Conservation (phyloP, 2,329 filamentous ascomycete genomes). For the Aspergillus sp. region DNA sequence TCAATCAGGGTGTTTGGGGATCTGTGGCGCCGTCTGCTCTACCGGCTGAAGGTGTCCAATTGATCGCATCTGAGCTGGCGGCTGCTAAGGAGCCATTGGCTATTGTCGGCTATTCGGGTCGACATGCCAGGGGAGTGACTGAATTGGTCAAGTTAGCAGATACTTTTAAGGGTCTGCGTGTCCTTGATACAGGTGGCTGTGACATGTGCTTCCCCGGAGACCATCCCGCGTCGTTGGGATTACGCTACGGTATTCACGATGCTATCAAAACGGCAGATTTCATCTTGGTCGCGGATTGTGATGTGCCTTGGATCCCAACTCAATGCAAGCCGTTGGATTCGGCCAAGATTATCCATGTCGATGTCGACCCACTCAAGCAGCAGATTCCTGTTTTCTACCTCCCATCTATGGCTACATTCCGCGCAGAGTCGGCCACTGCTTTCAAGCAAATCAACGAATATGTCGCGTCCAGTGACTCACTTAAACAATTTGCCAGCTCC, state of each 20-base stretch:
- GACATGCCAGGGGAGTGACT: slow-evolving; percentile 36
- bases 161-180: slow-evolving; percentile 42
- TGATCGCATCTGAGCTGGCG: slow-evolving; percentile 39
- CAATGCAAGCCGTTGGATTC: slow-evolving; percentile 53
- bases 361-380: slow-evolving; percentile 62
- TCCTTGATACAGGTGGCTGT: slow-evolving; percentile 47
- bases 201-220: slow-evolving; percentile 47
- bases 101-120: slow-evolving; percentile 47
- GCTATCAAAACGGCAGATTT: slow-evolving; percentile 70
- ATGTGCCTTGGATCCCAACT: slow-evolving; percentile 91
- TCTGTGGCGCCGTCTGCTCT: slow-evolving; percentile 62
- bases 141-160: slow-evolving; percentile 44
- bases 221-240: slow-evolving; percentile 55
- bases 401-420: slow-evolving; percentile 57
- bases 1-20: slow-evolving; percentile 65
- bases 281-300: slow-evolving; percentile 79
- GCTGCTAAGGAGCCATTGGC: slow-evolving; percentile 43
- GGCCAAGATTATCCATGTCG: slow-evolving; percentile 58
- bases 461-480: slow-evolving; percentile 43
- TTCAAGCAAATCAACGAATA: slow-evolving; percentile 63
- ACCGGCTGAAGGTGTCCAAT: slow-evolving; percentile 40
- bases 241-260: slow-evolving; percentile 68
- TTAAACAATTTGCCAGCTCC: slow-evolving; percentile 39
- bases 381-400: slow-evolving; percentile 70
- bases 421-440: slow-evolving; percentile 57